phyloP scores from a whole-genome alignment of 139 green algal genomes.

The Yamagishiella unicocca region DNA sequence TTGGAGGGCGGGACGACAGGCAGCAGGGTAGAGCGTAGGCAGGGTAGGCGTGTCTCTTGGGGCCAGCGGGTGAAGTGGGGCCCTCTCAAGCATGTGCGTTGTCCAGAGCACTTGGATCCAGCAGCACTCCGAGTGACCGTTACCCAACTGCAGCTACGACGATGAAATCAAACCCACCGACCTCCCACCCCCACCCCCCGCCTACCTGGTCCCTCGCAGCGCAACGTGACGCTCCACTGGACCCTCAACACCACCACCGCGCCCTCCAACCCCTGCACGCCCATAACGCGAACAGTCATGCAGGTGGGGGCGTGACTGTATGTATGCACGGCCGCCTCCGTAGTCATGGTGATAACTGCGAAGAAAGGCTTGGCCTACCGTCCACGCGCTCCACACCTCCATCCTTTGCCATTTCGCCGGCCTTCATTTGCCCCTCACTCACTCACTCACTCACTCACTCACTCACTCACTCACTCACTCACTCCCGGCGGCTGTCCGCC shows the following conservation, averaged over 20 bases:
- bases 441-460: background rate
- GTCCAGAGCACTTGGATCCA: background rate
- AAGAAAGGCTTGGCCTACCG: background rate
- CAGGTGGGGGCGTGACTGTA: background rate
- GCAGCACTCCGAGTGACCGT: background rate
- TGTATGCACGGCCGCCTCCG: background rate
- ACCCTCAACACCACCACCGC: slow-evolving; percentile 11
- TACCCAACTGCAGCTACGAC: background rate
- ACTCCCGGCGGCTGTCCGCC: background rate
- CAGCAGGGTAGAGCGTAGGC: background rate
- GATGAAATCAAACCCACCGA: background rate
- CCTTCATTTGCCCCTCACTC: background rate
- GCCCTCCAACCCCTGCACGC: slow-evolving; percentile 6
- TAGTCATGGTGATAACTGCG: background rate
- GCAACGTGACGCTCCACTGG: slow-evolving; percentile 27
- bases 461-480: background rate
- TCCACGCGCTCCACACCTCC: background rate
- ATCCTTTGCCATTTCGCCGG: background rate
- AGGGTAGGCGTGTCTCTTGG: background rate
- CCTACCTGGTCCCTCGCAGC: background rate
- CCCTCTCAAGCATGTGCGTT: background rate
- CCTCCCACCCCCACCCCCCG: background rate
- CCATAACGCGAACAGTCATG: background rate
- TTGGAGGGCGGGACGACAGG: background rate
- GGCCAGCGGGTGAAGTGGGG: no score